Base-by-base conservation (phyloP, 2,329 filamentous ascomycete species). In the Apiospora pterosperma region DNA sequence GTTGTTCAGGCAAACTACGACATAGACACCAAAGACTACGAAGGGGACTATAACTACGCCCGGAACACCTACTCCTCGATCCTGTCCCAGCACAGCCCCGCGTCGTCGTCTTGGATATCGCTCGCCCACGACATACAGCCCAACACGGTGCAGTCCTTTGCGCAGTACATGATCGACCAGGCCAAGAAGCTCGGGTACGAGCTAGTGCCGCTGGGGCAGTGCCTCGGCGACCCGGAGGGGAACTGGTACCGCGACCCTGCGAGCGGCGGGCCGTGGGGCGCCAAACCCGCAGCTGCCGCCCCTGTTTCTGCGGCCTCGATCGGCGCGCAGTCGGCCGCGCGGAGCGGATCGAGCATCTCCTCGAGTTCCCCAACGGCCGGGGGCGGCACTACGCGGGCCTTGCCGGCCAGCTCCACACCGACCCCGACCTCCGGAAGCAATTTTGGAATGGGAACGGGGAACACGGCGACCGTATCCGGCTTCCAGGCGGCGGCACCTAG, bases 91-190 rank as follows among this genome's bases (percentile, higher is more conserved):
- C 23, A 41, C 34, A 61, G 42, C 34, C 42, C 64, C 12, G n/a
- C 21, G 6, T 25, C 28, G 12, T 63, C 66, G 1, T 70, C 70
- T 14, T 77, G 71, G 64, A 72, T 77, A 58, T 63, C 72, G 3
- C 68, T 74, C n/a, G 70, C 52, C 16, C 69, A 71, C 31, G 70
- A 72, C 44, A 63, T 67, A 4, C 62, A 65, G n/a, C 34, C 67
- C 61, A 65, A 66, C 62, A 71, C 71, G 1, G 70, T 69, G 19
- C 42, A 63, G 28, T 41, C 28, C 25, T 65, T 72, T 34, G 61
- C 70, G 6, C 65, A 69, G 61, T 68, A 67, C 38, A 68, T 72
- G 66, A 59, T 72, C 16, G 39, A 63, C 41, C 64, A 48, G 3
- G 62, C 70, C 8, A 23, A 16, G 41, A 25, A 41, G 23, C 36